Base-by-base conservation (phyloP, 345 rosid genomes). In the Pistacia atlantica region DNA sequence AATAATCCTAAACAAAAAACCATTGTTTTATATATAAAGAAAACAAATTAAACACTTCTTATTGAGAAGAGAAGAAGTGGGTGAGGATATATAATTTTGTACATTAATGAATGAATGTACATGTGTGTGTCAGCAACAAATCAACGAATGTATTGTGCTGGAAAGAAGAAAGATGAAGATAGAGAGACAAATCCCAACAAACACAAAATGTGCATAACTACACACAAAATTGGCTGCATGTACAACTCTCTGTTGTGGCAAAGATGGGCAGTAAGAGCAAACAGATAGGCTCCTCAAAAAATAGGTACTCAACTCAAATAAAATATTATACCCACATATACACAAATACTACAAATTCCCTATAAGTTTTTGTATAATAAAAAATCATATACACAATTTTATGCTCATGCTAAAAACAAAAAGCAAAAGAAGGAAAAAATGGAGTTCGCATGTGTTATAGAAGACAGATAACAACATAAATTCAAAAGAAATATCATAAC, bases 281-380 rank as follows among this genome's bases (percentile, higher is more conserved):
- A 84, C 89, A 88, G 87, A 87, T 77, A 73, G 87, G 78, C 82
- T 78, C 35, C 77, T 54, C 69, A 64, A 55, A 46, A 14, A 63
- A 72, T 86, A 77, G 81, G 83, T 71, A 35, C 28, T 22, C 10
- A 77, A 55, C 73, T 77, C 77, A 75, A 78, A 64, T 66, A 58
- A 78, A 54, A 57, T 37, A 37, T 18, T 20, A 22, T 57, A 57
- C 20, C 18, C 18, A 72, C 16, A 72, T 12, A 22, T 22, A 22
- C 25, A 22, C 25, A 22, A 22, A 22, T 22, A 20, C 42, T 37
- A 56, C 17, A 18, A 38, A 65, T 63, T 70, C 65, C 8, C 46
- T 22, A 38, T 63, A 37, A 33, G 11, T 37, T 57, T 62, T 65
- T 31, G 56, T 45, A 63, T 42, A 65, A 62, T 58, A 28, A 8